Evolutionary conservation across 768 basidiomycete genomes (phyloP).

Genomic region (Mycena kentingensis): DNA sequence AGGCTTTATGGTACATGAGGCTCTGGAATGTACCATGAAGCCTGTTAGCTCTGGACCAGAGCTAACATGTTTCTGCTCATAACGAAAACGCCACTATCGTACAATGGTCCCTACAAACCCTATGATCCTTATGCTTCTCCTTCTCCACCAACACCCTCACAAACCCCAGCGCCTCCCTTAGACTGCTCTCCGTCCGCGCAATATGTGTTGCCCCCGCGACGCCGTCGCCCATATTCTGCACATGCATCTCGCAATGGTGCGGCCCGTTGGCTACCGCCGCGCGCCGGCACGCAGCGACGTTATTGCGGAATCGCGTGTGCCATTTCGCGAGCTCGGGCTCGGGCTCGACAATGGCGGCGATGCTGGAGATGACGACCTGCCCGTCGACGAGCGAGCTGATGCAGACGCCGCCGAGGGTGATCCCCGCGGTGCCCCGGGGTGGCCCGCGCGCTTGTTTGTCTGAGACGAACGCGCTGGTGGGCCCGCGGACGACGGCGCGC

Average conservation of each 20-base stretch:
- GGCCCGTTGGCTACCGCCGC: neutral
- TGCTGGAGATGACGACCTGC: neutral
- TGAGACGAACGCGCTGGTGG: neutral
- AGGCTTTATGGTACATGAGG: no score
- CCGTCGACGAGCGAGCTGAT: neutral
- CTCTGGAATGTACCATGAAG: no score
- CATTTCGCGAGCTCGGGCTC: neutral
- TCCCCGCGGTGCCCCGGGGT: neutral
- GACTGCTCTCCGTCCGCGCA: neutral
- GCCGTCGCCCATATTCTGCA: neutral
- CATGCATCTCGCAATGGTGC: neutral
- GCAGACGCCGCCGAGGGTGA: neutral
- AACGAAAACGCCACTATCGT: no score
- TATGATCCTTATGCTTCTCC: neutral
- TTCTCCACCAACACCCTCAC: neutral
- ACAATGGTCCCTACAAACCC: neutral
- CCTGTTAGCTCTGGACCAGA: no score
- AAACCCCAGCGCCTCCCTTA: neutral
- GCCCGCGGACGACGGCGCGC: neutral
- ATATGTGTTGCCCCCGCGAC: neutral
- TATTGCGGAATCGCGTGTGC: slow-evolving; percentile 2
- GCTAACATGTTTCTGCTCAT: no score
- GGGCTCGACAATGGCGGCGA: neutral
- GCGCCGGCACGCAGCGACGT: neutral
- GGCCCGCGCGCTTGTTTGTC: neutral